Percentiles rank a stretch among this genome's conserved stretches.
Conservation (phyloP, 2,329 filamentous ascomycete species). For the Trematosphaeria pertusa region DNA sequence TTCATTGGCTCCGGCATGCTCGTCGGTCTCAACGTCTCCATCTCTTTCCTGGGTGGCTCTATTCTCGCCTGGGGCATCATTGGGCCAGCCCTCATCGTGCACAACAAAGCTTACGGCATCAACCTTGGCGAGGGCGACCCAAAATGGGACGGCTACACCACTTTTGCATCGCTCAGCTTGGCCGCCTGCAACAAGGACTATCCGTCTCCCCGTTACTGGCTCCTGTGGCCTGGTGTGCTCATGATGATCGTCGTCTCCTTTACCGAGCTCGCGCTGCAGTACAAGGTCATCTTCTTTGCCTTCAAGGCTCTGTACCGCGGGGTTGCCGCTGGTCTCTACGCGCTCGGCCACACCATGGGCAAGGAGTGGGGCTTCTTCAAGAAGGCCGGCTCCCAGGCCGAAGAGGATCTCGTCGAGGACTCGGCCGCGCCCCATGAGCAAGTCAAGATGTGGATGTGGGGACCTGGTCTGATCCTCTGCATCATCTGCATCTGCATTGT, state of each 20-base stretch:
- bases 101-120: slow-evolving; percentile 57
- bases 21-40: slow-evolving; percentile 64
- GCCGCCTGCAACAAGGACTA: slow-evolving; percentile 48
- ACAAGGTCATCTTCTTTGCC: slow-evolving; percentile 55
- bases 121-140: slow-evolving; percentile 44
- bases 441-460: slow-evolving; percentile 63
- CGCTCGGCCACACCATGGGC: slow-evolving; percentile 48
- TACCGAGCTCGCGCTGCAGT: slow-evolving; percentile 54
- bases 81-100: slow-evolving; percentile 63
- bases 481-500: slow-evolving; percentile 61
- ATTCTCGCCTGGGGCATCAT: slow-evolving; percentile 65
- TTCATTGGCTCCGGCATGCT: slow-evolving; percentile 68
- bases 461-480: slow-evolving; percentile 54
- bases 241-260: slow-evolving; percentile 60
- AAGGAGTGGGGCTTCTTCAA: slow-evolving; percentile 54
- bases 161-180: slow-evolving; percentile 49
- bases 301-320: slow-evolving; percentile 59
- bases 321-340: slow-evolving; percentile 53
- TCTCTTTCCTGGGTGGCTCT: slow-evolving; percentile 65
- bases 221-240: slow-evolving; percentile 60
- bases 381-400: slow-evolving; percentile 46
- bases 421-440: slow-evolving; percentile 56
- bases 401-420: slow-evolving; percentile 58
- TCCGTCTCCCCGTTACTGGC: slow-evolving; percentile 60
- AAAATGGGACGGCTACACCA: slow-evolving; percentile 53